Base-by-base conservation (phyloP, 129 eudicot species). In the Flaveria ramosissima region DNA sequence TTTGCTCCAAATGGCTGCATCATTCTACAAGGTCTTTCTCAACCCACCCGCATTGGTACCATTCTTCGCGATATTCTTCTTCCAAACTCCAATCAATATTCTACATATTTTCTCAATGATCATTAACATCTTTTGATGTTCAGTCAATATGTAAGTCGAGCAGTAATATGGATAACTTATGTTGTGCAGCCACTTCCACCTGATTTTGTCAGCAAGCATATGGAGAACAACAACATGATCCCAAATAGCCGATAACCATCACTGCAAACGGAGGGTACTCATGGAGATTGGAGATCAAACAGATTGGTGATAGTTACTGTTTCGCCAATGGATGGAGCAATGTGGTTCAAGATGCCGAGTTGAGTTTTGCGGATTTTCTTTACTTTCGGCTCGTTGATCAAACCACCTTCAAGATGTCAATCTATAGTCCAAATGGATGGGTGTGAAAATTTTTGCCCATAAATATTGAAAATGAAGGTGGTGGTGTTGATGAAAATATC, bases 291-390 rank as follows among this genome's bases (percentile, higher is more conserved):
- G 73, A 52, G 67, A 72, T 79, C 0, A 55, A 24, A 51, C 2
- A 36, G 52, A 55, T 50, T 12, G 47, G 36, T 64, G 67, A n/a
- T 5, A 16, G 0, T 12, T 52, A 72, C 21, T 64, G 41, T 27
- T 79, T 78, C 0, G 0, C 52, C 52, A 32, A 70, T 61, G 82
- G 82, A 26, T 78, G 82, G 82, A 30, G 16, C 6, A 48, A 46
- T 3, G 74, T 79, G 46, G 73, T 72, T 72, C 16, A 41, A 73
- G 78, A 51, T 39, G 46, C 30, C 17, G 3, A 41, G 4, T 63
- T 79, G 78, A 16, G 10, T 6, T 73, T 62, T 79, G 83, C 67
- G 59, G 68, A 79, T 64, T 79, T 79, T 63, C 36, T 79, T 4
- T 13, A 50, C 12, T 79, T 79, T 52, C 27, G 14, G n/a, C 55